Evolutionary conservation across 129 eudicot species (phyloP).

Genomic region (Arctium lappa): DNA sequence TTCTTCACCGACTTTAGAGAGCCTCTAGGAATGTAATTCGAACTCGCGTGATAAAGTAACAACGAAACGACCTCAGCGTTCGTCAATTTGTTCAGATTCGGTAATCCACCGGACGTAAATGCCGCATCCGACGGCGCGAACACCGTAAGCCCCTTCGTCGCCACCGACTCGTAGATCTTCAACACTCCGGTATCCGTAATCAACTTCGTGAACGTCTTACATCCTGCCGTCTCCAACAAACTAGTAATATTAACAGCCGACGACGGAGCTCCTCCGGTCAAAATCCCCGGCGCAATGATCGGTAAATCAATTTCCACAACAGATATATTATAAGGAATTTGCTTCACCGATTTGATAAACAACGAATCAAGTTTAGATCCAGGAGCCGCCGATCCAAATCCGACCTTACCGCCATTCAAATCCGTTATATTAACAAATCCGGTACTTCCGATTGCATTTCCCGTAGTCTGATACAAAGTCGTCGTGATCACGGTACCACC

Average conservation of each 20-base stretch:
- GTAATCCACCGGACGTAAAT: slow-evolving; percentile 45
- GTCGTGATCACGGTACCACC: slow-evolving; percentile 59
- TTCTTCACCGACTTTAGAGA: slow-evolving; percentile 40
- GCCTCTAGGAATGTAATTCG: slow-evolving; percentile 46
- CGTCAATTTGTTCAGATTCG: slow-evolving; percentile 47
- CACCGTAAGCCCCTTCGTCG: slow-evolving; percentile 51
- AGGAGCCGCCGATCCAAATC: slow-evolving; percentile 59
- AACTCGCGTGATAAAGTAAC: slow-evolving; percentile 62
- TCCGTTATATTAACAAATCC: slow-evolving; percentile 87
- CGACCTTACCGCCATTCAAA: slow-evolving; percentile 56
- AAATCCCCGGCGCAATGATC: slow-evolving; percentile 42
- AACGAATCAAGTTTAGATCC: slow-evolving; percentile 47
- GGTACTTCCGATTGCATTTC: slow-evolving; percentile 37
- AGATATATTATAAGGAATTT: slow-evolving; percentile 67
- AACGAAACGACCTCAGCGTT: slow-evolving; percentile 62
- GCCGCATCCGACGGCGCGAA: slow-evolving; percentile 86
- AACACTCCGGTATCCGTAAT: slow-evolving; percentile 47
- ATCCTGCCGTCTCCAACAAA: slow-evolving; percentile 54
- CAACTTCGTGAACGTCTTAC: slow-evolving; percentile 54
- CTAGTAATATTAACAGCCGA: slow-evolving; percentile 39
- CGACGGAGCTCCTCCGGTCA: slow-evolving; percentile 45
- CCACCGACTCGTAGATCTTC: slow-evolving; percentile 37
- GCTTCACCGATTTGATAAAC: slow-evolving; percentile 43
- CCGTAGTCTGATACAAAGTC: slow-evolving; percentile 79
- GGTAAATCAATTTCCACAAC: slow-evolving; percentile 61